Percentiles rank a stretch among this genome's conserved stretches.
These are phyloP conservation scores for Lactuca sativa DNA, from an alignment of 129 eudicot genomes.

Conservation along the genomic window DNA sequence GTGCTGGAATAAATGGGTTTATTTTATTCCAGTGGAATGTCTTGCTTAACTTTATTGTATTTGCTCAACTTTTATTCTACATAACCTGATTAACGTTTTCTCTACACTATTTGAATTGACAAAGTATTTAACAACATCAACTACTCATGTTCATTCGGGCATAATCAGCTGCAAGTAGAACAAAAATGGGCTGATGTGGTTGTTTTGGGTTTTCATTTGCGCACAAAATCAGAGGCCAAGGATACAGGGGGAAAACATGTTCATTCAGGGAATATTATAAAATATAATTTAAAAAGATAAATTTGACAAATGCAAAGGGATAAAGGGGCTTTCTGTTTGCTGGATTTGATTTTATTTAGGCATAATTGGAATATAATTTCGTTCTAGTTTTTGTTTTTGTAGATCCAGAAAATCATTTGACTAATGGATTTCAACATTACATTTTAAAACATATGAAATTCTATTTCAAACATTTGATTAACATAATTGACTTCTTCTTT, in stretches of 20 bases:
- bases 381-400: too few species aligned
- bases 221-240: constrained; percentile 47
- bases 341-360: too few species aligned
- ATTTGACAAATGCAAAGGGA: too few species aligned
- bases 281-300: too few species aligned
- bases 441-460: too few species aligned
- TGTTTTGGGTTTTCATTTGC: constrained; percentile 84
- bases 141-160: constrained; percentile 36
- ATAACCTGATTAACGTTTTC: constrained; percentile 3
- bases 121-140: constrained; percentile 7
- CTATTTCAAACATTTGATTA: too few species aligned
- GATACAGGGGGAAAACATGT: constrained; percentile 34
- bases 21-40: constrained; percentile 3
- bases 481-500: too few species aligned
- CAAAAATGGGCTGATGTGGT: constrained; percentile 88
- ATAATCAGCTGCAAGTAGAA: constrained; percentile 38
- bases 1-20: background rate
- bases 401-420: too few species aligned
- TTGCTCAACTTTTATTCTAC: background rate
- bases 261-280: background rate
- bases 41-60: background rate
- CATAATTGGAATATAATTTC: too few species aligned
- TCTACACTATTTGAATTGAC: constrained; percentile 16
- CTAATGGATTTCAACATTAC: too few species aligned
- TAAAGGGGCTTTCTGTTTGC: too few species aligned